Evolutionary conservation across 192 early-diverging fungal genomes (phyloP).

Genomic region (Dissophora ornata): DNA sequence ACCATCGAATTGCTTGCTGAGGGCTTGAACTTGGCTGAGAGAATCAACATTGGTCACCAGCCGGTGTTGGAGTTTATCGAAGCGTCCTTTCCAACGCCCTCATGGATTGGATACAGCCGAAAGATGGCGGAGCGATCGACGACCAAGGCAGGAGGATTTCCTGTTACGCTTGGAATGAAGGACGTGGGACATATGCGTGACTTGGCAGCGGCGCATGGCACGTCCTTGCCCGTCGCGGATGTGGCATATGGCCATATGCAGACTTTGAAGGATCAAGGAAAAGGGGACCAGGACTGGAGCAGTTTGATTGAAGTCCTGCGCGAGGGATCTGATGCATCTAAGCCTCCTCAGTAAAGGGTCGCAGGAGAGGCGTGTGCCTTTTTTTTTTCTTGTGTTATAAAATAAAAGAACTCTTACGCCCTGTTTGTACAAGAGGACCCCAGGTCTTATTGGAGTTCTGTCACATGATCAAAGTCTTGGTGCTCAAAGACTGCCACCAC

Average conservation of each 20-base stretch:
- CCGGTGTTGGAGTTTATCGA: conserved; percentile 65
- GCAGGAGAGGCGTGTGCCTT: too few relatives aligned
- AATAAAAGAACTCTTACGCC: too few relatives aligned
- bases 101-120: conserved; percentile 61
- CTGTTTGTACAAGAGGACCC: too few relatives aligned
- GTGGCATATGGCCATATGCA: conserved; percentile 30
- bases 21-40: conserved; percentile 69
- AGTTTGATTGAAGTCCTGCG: conserved; percentile 16
- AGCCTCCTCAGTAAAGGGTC: too few relatives aligned
- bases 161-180: conserved; percentile 56
- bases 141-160: conserved; percentile 48
- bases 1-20: conserved; percentile 72
- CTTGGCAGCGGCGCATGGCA: conserved; percentile 49
- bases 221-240: conserved; percentile 53
- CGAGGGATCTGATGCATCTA: neutral
- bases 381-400: too few relatives aligned
- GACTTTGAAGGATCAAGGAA: conserved; percentile 11
- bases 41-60: conserved; percentile 59
- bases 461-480: too few relatives aligned
- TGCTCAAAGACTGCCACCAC: too few relatives aligned
- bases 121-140: conserved; percentile 40
- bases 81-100: conserved; percentile 58
- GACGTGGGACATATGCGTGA: conserved; percentile 57
- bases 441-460: too few relatives aligned
- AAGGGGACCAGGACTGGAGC: conserved; percentile 39